Percentiles rank a stretch among this genome's conserved stretches.
These are phyloP conservation scores for Polytolypa hystricis DNA, from an alignment of 2,329 filamentous ascomycete genomes.

Conservation along the genomic window DNA sequence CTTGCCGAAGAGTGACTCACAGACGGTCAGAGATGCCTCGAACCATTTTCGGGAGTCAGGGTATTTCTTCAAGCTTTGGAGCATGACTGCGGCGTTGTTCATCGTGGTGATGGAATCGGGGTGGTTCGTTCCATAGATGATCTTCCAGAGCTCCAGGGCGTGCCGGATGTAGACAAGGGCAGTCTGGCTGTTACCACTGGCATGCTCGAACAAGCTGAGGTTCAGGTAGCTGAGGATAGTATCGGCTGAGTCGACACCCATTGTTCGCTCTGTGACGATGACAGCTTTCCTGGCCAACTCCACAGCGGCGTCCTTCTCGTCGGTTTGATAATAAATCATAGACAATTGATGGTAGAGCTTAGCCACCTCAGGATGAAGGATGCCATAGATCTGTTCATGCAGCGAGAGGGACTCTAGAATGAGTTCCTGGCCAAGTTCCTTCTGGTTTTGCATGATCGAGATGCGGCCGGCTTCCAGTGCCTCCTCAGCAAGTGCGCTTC, in stretches of 20 bases:
- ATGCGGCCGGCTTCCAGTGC: constrained; percentile 91
- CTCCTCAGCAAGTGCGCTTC: constrained; percentile 85
- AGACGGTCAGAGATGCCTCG: constrained; percentile 79
- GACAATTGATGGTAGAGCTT: constrained; percentile 90
- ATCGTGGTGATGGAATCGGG: constrained; percentile 97
- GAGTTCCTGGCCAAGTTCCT: constrained; percentile 89
- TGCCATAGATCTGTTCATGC: constrained; percentile 97
- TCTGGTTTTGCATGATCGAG: constrained; percentile 90
- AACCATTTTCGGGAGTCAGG: constrained; percentile 95
- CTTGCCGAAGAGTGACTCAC: constrained; percentile 79
- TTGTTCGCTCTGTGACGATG: constrained; percentile 86
- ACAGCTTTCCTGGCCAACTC: constrained; percentile 94
- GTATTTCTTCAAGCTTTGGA: constrained; percentile 89
- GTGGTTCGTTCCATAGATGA: constrained; percentile 87
- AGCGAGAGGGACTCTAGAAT: constrained; percentile 90
- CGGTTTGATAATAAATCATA: constrained; percentile 93
- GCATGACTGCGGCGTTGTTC: constrained; percentile 98
- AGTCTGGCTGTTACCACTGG: constrained; percentile 74
- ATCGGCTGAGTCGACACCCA: constrained; percentile 87
- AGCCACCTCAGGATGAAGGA: constrained; percentile 91
- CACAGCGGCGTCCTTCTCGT: constrained; percentile 91
- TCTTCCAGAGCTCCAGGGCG: constrained; percentile 89
- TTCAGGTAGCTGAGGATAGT: constrained; percentile 94
- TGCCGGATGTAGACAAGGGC: constrained; percentile 87
- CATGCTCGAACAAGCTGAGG: constrained; percentile 86